Conservation (phyloP, 2,329 filamentous ascomycete genomes). For the Fusarium nurragi region DNA sequence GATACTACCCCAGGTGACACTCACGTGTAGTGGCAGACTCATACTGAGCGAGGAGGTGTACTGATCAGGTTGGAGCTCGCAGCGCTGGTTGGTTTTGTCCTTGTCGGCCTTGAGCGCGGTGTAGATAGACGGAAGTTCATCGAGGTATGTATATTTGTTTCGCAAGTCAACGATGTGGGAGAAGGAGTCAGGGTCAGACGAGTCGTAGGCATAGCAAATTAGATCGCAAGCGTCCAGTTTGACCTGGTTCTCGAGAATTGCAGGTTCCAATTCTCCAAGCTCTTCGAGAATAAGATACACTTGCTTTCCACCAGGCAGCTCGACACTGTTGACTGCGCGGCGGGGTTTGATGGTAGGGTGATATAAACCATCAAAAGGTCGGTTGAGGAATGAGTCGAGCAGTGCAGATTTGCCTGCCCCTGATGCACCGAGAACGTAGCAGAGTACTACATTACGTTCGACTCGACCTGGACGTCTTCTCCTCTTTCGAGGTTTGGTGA, state of each 20-base stretch:
- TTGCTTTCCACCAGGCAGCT: slow-evolving; percentile 94
- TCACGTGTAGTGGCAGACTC: slow-evolving; percentile 92
- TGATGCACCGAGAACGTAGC: slow-evolving; percentile 87
- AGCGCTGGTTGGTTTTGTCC: slow-evolving; percentile 95
- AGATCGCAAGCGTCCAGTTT: slow-evolving; percentile 94
- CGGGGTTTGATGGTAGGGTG: slow-evolving; percentile 95
- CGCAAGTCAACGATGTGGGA: slow-evolving; percentile 87
- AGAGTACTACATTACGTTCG: slow-evolving; percentile 92
- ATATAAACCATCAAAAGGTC: slow-evolving; percentile 84
- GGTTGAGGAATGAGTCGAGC: slow-evolving; percentile 88
- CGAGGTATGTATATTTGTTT: slow-evolving; percentile 80
- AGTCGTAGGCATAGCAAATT: slow-evolving; percentile 96
- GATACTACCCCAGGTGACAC: slow-evolving; percentile 92
- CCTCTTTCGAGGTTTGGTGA: slow-evolving; percentile 90
- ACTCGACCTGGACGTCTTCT: slow-evolving; percentile 84
- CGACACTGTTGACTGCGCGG: slow-evolving; percentile 94
- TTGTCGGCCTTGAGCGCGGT: slow-evolving; percentile 93
- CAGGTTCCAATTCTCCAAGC: slow-evolving; percentile 92
- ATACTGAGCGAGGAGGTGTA: slow-evolving; percentile 88
- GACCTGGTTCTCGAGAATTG: slow-evolving; percentile 88
- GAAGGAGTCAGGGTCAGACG: slow-evolving; percentile 95
- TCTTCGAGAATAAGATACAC: slow-evolving; percentile 97
- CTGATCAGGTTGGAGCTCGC: slow-evolving; percentile 89
- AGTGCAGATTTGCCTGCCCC: slow-evolving; percentile 91
- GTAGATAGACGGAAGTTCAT: slow-evolving; percentile 91